These are phyloP conservation scores for Tetradesmus obliquus DNA, from an alignment of 139 green algal species.

Conservation along the genomic window DNA sequence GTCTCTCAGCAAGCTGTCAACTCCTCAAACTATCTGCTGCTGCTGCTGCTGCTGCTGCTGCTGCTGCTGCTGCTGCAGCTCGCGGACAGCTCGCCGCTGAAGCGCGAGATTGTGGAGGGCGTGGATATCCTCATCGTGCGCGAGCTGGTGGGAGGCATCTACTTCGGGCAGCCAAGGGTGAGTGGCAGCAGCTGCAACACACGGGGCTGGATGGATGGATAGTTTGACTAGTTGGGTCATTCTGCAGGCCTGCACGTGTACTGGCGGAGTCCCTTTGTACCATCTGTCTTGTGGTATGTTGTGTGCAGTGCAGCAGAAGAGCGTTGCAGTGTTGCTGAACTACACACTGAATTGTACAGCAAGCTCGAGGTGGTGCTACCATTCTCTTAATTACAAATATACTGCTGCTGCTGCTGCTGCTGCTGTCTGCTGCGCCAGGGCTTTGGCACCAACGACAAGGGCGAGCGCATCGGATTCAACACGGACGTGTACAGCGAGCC, in stretches of 20 bases:
- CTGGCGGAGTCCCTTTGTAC: too few relatives aligned
- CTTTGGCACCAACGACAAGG: constrained; percentile 86
- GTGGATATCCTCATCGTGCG: constrained; percentile 99
- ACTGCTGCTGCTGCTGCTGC: too few relatives aligned
- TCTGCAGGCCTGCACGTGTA: background rate
- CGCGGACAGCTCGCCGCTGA: constrained; percentile 94
- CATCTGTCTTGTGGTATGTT: too few relatives aligned
- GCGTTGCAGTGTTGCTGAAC: too few relatives aligned
- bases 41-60: constrained; percentile 8
- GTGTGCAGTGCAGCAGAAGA: too few relatives aligned
- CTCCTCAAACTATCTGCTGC: too few relatives aligned
- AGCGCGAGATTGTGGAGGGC: constrained; percentile 94
- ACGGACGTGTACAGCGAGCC: constrained; percentile 95
- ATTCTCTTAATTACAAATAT: background rate
- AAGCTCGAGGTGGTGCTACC: background rate
- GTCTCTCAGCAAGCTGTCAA: too few relatives aligned
- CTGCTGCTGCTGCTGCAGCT: constrained; percentile 71
- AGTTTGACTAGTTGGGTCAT: background rate
- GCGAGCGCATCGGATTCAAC: constrained; percentile 94
- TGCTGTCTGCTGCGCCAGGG: constrained; percentile 59
- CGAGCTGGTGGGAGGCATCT: constrained; percentile 98
- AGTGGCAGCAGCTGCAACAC: background rate
- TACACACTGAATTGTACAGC: too few relatives aligned
- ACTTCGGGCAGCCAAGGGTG: constrained; percentile 96
- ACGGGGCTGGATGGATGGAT: too few relatives aligned